Conservation (phyloP, 805 yeast species). For the Wickerhamomyces pijperi region DNA sequence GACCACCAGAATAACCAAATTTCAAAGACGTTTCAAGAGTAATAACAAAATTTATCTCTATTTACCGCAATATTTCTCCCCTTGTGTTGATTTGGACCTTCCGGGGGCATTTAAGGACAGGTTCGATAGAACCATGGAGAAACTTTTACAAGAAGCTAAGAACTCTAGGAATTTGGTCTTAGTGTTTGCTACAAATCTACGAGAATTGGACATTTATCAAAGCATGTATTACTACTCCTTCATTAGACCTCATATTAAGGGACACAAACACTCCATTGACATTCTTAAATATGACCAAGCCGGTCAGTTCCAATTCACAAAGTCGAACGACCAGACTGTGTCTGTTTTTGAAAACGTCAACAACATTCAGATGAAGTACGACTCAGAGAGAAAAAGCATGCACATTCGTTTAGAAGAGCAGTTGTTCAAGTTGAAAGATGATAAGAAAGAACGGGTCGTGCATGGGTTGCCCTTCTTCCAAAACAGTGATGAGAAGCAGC, state of each 20-base stretch:
- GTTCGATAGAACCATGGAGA: no score
- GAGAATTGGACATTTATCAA: no score
- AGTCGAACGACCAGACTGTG: neutral
- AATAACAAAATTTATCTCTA: no score
- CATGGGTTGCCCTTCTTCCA: neutral
- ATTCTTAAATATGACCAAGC: neutral
- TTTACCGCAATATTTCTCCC: no score
- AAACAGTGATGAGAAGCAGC: neutral
- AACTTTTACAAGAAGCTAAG: no score
- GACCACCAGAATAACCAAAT: no score
- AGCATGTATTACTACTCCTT: neutral
- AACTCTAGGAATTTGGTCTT: neutral
- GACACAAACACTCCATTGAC: neutral
- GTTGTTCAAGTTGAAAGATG: neutral
- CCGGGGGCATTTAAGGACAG: no score
- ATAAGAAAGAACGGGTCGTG: neutral
- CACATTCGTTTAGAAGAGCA: neutral
- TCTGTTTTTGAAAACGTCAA: neutral
- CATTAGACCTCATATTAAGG: neutral
- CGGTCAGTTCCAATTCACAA: neutral
- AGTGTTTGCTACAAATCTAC: no score
- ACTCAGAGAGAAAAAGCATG: neutral
- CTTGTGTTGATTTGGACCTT: no score
- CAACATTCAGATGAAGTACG: neutral
- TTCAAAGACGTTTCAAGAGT: no score